Percentiles rank a stretch among this genome's conserved stretches.
Evolutionary conservation across 495 filamentous ascomycete genomes (phyloP).

Genomic region (Amniculicola lignicola): DNA sequence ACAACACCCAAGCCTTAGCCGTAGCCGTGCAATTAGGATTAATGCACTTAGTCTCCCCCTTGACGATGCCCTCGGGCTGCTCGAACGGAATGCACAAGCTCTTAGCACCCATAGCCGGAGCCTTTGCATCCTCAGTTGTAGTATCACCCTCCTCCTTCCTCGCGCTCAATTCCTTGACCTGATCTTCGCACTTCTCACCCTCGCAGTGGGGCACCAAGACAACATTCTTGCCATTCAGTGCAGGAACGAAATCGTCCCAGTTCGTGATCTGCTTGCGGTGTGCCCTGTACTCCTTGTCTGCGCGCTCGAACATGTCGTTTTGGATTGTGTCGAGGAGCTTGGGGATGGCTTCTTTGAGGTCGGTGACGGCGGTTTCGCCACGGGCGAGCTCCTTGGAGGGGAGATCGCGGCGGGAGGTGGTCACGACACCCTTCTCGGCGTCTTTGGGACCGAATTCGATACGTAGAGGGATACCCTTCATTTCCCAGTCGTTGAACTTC

Average conservation of each 20-base stretch:
- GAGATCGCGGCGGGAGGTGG: constrained; percentile 82
- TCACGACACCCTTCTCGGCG: constrained; percentile 74
- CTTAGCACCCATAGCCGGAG: constrained; percentile 96
- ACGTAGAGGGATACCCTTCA: constrained; percentile 88
- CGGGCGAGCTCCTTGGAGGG: constrained; percentile 60
- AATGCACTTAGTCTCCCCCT: constrained; percentile 81
- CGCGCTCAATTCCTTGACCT: constrained; percentile 85
- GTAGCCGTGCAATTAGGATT: constrained; percentile 74
- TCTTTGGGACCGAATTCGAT: constrained; percentile 96
- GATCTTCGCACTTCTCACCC: constrained; percentile 79
- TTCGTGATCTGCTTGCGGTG: constrained; percentile 78
- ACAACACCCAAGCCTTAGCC: constrained; percentile 83
- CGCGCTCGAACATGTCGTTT: constrained; percentile 75
- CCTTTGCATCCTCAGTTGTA: constrained; percentile 67
- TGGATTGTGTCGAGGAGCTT: constrained; percentile 85
- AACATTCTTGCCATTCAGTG: constrained; percentile 87
- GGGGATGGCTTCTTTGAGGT: constrained; percentile 68
- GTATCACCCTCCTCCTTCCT: constrained; percentile 62
- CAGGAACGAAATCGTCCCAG: constrained; percentile 86
- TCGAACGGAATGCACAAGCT: constrained; percentile 96
- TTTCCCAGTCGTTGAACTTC: constrained; percentile 98
- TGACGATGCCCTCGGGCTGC: constrained; percentile 66
- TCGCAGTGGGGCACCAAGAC: constrained; percentile 83
- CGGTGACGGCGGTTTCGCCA: constrained; percentile 67
- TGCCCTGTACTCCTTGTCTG: constrained; percentile 66